phyloP scores from a whole-genome alignment of 805 yeast genomes.

The Priceomyces medius region DNA sequence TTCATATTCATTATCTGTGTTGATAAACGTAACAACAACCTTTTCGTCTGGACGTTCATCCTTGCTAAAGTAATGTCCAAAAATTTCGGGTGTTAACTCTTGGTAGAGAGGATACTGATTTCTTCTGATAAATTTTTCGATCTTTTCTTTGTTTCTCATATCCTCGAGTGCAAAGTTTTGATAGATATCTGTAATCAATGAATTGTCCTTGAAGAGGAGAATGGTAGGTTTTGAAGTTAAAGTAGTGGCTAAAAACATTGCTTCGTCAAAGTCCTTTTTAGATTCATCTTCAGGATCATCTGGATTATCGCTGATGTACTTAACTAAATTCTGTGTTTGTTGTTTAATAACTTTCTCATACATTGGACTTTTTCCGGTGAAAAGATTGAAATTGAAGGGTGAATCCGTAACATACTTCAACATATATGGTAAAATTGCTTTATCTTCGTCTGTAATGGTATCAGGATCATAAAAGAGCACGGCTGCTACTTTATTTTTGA shows the following conservation, averaged over 20 bases:
- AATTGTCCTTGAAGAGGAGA: slow-evolving; percentile 57
- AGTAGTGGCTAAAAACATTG: slow-evolving; percentile 49
- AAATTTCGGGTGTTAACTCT: slow-evolving; percentile 46
- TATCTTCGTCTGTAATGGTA: slow-evolving; percentile 59
- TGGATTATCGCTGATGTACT: slow-evolving; percentile 44
- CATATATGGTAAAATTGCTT: slow-evolving; percentile 56
- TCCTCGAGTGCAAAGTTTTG: slow-evolving; percentile 67
- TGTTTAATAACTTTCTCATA: slow-evolving; percentile 37
- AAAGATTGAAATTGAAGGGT: slow-evolving; percentile 54
- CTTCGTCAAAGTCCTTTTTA: slow-evolving; percentile 39
- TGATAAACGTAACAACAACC: slow-evolving; percentile 50
- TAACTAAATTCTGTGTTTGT: slow-evolving; percentile 42
- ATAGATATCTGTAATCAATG: slow-evolving; percentile 50
- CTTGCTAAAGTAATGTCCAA: slow-evolving; percentile 34
- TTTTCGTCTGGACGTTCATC: slow-evolving; percentile 29
- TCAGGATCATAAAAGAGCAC: slow-evolving; percentile 54
- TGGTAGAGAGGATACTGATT: slow-evolving; percentile 52
- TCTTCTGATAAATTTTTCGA: slow-evolving; percentile 50
- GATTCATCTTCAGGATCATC: slow-evolving; percentile 30
- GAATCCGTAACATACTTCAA: slow-evolving; percentile 59
- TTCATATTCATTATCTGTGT: slow-evolving; percentile 33
- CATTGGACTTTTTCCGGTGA: slow-evolving; percentile 47
- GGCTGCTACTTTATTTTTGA: slow-evolving; percentile 46
- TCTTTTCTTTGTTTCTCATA: slow-evolving; percentile 47
- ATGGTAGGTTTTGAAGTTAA: slow-evolving; percentile 63